Evolutionary conservation across 2,329 filamentous ascomycete genomes (phyloP).

Genomic region (Orbilia blumenaviensis): DNA sequence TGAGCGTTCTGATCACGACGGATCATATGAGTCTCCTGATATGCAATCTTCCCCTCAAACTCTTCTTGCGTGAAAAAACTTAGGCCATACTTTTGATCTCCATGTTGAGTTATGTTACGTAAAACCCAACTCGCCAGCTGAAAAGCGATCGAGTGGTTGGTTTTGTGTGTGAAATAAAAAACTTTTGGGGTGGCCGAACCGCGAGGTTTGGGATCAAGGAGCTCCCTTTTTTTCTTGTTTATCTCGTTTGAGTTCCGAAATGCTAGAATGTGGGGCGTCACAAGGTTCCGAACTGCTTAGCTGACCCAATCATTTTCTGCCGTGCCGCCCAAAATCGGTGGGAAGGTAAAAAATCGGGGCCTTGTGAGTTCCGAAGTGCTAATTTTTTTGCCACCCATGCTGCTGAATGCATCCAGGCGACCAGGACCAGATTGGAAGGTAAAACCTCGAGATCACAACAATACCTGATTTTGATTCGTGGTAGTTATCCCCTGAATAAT

Average conservation of each 20-base stretch:
- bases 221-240: slow-evolving; percentile 18
- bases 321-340: slow-evolving; percentile 3
- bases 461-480: not conserved
- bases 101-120: slow-evolving; percentile 3
- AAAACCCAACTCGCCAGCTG: slow-evolving; percentile 2
- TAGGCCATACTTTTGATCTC: not conserved
- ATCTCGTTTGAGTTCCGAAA: slow-evolving; percentile 42
- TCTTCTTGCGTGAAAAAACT: not conserved
- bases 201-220: not conserved
- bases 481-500: not conserved
- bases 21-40: not conserved
- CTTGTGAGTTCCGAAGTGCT: slow-evolving; percentile 50
- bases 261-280: slow-evolving; percentile 38
- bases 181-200: not conserved
- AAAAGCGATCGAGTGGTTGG: not conserved
- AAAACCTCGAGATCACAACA: not conserved
- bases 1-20: too few relatives aligned
- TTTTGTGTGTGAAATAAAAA: not conserved
- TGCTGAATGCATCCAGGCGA: not conserved
- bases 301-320: slow-evolving; percentile 20
- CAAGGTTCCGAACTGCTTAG: slow-evolving; percentile 50
- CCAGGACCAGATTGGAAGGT: not conserved
- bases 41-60: not conserved
- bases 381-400: slow-evolving; percentile 5
- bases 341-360: not conserved